Conservation (phyloP, 106 monocot genomes). For the Xerophyta viscosa region DNA sequence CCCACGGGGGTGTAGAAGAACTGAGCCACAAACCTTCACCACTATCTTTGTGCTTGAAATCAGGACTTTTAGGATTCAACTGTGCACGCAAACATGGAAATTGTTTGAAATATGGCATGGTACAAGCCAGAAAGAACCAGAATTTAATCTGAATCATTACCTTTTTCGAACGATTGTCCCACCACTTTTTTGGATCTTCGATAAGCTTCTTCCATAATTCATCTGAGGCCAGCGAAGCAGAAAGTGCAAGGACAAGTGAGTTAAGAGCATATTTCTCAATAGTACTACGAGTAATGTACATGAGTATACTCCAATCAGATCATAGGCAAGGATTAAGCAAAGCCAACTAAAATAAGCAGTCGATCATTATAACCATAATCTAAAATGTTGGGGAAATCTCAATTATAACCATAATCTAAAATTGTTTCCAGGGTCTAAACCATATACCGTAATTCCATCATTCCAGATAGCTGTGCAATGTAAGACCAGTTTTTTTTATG, state of each 20-base stretch:
- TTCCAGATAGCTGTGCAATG: too few species aligned
- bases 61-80: conserved; percentile 35
- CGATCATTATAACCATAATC: too few species aligned
- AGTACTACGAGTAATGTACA: too few species aligned
- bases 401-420: too few species aligned
- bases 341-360: too few species aligned
- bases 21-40: conserved; percentile 45
- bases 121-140: not conserved
- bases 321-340: too few species aligned
- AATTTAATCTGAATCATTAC: conserved; percentile 9
- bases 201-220: conserved; percentile 49
- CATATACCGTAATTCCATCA: too few species aligned
- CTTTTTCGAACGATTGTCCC: conserved; percentile 63
- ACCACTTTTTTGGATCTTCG: conserved; percentile 55
- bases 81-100: conserved; percentile 8
- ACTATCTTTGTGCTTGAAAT: conserved; percentile 74
- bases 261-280: too few species aligned
- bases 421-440: too few species aligned
- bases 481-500: too few species aligned
- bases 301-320: too few species aligned
- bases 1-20: conserved; percentile 35
- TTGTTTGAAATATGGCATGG: not conserved
- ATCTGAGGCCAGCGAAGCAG: conserved; percentile 3
- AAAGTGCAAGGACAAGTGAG: not conserved
- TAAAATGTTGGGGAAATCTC: too few species aligned